These are phyloP conservation scores for Tephrocybe rancida DNA, from an alignment of 768 basidiomycete genomes.

Conservation along the genomic window DNA sequence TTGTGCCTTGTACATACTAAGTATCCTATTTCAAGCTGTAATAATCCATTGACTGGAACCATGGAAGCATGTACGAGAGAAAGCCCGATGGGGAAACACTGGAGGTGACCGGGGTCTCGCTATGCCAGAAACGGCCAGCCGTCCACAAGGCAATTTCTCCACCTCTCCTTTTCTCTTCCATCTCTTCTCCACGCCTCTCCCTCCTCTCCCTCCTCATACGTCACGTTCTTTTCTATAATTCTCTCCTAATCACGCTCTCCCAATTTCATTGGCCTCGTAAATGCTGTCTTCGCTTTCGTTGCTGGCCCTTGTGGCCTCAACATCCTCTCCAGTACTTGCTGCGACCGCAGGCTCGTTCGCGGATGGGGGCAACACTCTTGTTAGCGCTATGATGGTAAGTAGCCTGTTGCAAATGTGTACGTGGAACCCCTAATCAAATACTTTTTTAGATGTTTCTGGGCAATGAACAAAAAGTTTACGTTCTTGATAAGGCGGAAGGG, in stretches of 20 bases:
- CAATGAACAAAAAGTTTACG: constrained; percentile 79
- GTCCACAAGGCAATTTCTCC: too few species aligned
- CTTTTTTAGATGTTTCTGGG: constrained; percentile 77
- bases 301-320: background rate
- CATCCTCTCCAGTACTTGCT: constrained; percentile 23
- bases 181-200: background rate
- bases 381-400: constrained; percentile 43
- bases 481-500: constrained; percentile 86
- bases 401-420: background rate
- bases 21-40: too few species aligned
- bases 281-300: background rate
- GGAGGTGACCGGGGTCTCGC: too few species aligned
- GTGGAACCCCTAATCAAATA: too few species aligned
- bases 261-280: background rate
- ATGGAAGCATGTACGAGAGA: too few species aligned
- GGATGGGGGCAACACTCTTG: constrained; percentile 35
- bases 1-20: too few species aligned
- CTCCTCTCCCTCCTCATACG: background rate
- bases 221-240: background rate
- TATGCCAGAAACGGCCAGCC: too few species aligned
- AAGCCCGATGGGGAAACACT: too few species aligned
- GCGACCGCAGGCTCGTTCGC: constrained; percentile 35
- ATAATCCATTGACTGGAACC: too few species aligned
- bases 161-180: too few species aligned
- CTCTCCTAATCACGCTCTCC: background rate